phyloP scores from a whole-genome alignment of 306 rosid genomes.

The Nissolia schottii region DNA sequence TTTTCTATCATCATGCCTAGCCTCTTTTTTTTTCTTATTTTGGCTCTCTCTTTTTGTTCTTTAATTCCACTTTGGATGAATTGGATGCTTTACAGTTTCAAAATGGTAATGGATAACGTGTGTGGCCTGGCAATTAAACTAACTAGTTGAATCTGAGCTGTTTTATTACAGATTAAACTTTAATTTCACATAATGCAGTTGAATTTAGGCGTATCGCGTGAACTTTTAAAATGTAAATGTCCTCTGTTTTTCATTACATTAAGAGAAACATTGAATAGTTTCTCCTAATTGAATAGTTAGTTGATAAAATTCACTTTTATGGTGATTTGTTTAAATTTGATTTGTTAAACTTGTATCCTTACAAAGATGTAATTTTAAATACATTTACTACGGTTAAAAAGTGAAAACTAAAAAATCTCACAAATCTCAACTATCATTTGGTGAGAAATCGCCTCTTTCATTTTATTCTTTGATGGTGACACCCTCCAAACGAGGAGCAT shows the following conservation, averaged over 20 bases:
- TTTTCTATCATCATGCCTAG: constrained; percentile 9
- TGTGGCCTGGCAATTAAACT: too few relatives aligned
- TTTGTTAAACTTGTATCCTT: too few relatives aligned
- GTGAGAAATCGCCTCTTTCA: not conserved
- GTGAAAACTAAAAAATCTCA: too few relatives aligned
- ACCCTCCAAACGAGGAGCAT: not conserved
- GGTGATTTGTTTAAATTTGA: too few relatives aligned
- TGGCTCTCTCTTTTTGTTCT: not conserved
- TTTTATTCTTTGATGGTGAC: not conserved
- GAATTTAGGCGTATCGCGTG: not conserved
- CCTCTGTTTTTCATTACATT: not conserved
- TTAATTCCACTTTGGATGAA: constrained; percentile 3
- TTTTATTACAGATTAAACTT: not conserved
- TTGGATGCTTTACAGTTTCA: not conserved
- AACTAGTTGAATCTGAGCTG: not conserved
- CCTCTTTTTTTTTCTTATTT: too few relatives aligned
- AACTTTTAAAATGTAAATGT: not conserved
- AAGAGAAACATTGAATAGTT: not conserved
- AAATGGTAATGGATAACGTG: not conserved
- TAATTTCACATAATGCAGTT: not conserved
- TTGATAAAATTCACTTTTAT: too few relatives aligned
- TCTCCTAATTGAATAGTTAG: too few relatives aligned
- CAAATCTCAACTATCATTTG: too few relatives aligned
- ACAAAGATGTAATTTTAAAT: not conserved
- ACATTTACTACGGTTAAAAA: not conserved